Base-by-base conservation (phyloP, 768 basidiomycete species). In the Boletus speciosus region DNA sequence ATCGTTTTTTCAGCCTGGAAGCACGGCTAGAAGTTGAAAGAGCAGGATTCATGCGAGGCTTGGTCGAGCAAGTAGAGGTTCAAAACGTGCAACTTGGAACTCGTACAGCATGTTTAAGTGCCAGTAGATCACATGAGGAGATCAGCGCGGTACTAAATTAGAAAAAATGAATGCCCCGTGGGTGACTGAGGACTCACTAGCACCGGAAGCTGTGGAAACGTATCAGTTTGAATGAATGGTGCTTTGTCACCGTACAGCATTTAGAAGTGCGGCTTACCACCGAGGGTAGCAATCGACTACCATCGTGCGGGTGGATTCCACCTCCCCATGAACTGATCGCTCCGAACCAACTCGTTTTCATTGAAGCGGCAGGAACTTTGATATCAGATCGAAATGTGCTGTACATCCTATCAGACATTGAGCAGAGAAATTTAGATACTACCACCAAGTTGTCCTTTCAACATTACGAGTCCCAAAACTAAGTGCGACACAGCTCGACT, bases 1-100 rank as follows among this genome's bases (percentile, higher is more conserved):
- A 72, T 38, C 68, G 58, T 47, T 71, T 77, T 34, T 61, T 66
- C 15, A 79, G 59, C n/a, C 50, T 59, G 3, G 55, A 10, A 43
- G 39, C 29, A 19, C 63, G 60, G 10, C 16, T 44, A 5, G 58
- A 32, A 23, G 44, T 27, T 7, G 19, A 35, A 16, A 6, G 36
- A 6, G 49, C 5, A 23, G 55, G 31, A 29, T 45, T 9, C 62
- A 55, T 61, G 41, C 3, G 9, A 31, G 43, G n/a, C 12, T 15
- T 23, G 23, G 25, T 38, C 23, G 15, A 29, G 21, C 10, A 11
- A 48, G 15, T 31, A 15, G 45, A 27, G 14, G 29, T 32, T 49
- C 38, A 55, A 27, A 19, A 37, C 27, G 9, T 12, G 21, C 16
- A 6, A 34, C 25, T 4, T 25, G 25, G 19, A 6, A 19, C 12